phyloP scores from a whole-genome alignment of 257 asterid species.

The Thymus mandschuricus region DNA sequence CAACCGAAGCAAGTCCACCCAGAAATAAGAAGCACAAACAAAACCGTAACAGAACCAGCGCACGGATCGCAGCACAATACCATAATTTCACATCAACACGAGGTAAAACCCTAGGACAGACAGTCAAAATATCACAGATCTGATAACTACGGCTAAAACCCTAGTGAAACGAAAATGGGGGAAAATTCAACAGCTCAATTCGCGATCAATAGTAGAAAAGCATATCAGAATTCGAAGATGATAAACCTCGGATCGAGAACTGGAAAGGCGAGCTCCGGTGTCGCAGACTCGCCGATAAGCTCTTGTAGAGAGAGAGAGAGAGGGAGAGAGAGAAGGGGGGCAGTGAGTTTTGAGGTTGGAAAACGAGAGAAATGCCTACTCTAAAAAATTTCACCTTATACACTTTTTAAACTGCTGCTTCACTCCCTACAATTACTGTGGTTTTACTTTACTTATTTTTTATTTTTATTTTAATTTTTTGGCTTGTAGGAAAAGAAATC shows the following conservation, averaged over 20 bases:
- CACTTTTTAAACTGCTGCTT: no score
- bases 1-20: not conserved
- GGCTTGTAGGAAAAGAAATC: not conserved
- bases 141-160: constrained; percentile 20
- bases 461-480: no score
- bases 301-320: constrained; percentile 14
- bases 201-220: constrained; percentile 1
- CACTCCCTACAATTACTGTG: no score
- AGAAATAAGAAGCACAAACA: not conserved
- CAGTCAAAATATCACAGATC: constrained; percentile 28
- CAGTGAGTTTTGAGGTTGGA: not conserved
- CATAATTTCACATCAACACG: not conserved
- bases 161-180: not conserved
- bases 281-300: constrained; percentile 24
- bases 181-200: not conserved
- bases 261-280: constrained; percentile 22
- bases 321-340: not conserved
- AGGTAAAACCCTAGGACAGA: not conserved
- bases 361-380: not conserved
- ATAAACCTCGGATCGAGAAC: constrained; percentile 6
- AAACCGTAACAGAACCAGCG: not conserved
- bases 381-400: not conserved
- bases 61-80: constrained; percentile 14
- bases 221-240: not conserved
- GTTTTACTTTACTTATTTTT: no score